Conservation (phyloP, 2,329 filamentous ascomycete genomes). For the Diaporthe vaccinii region DNA sequence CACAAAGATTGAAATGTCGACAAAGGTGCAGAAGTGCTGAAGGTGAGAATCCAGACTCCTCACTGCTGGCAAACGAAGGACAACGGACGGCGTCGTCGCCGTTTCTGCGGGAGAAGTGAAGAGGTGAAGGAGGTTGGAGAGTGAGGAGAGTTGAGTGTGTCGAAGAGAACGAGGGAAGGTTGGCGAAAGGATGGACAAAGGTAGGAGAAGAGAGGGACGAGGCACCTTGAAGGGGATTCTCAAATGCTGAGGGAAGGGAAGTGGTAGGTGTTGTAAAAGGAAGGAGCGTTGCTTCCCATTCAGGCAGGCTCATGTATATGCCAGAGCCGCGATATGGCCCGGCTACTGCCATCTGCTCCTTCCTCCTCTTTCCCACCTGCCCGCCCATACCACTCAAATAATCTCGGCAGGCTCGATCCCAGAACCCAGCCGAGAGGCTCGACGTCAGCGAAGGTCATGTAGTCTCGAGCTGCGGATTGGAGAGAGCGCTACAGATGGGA, state of each 20-base stretch:
- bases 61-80: constrained; percentile 38
- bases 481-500: neutral
- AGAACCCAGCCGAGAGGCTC: neutral
- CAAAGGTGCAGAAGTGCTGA: neutral
- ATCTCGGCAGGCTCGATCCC: neutral
- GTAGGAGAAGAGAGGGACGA: constrained; percentile 38
- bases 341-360: neutral
- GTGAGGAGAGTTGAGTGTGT: constrained; percentile 23
- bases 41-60: neutral
- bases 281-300: constrained; percentile 33
- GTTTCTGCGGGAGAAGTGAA: neutral
- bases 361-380: neutral
- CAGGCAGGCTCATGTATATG: constrained; percentile 5
- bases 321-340: neutral
- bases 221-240: neutral
- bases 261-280: constrained; percentile 32
- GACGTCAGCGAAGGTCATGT: constrained; percentile 8
- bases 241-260: constrained; percentile 13
- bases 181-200: constrained; percentile 33
- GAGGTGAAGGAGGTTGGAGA: neutral
- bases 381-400: neutral
- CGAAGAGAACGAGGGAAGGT: constrained; percentile 36
- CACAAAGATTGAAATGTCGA: neutral
- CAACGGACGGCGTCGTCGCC: constrained; percentile 25
- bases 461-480: neutral